phyloP scores from a whole-genome alignment of 2,329 filamentous ascomycete genomes.

The Metarhizium sp. region DNA sequence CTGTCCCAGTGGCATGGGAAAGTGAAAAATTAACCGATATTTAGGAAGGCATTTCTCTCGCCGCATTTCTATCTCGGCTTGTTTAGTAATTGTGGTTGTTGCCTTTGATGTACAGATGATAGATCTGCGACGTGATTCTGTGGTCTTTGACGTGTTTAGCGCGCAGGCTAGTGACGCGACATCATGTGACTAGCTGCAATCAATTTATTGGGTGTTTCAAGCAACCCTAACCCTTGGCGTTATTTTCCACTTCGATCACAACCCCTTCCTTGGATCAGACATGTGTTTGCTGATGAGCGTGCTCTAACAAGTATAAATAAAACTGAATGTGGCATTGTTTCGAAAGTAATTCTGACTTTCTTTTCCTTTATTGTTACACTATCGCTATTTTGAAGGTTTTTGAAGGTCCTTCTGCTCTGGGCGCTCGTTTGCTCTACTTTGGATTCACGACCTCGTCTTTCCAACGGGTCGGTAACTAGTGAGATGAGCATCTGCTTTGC shows the following conservation, averaged over 20 bases:
- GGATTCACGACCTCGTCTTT: too few species aligned
- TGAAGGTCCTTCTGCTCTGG: too few species aligned
- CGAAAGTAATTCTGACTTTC: too few species aligned
- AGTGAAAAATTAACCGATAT: background rate
- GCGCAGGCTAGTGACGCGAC: background rate
- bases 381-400: too few species aligned
- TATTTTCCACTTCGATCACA: background rate
- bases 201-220: background rate
- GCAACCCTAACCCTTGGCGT: background rate
- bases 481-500: background rate
- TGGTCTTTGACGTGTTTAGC: background rate
- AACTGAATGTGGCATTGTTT: too few species aligned
- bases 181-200: slow-evolving; percentile 1
- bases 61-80: background rate
- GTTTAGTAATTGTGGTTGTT: background rate
- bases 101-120: background rate
- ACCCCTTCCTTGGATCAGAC: too few species aligned
- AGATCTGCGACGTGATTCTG: background rate
- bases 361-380: too few species aligned
- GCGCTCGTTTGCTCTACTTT: too few species aligned
- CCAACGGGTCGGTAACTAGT: background rate
- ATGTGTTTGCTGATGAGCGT: too few species aligned
- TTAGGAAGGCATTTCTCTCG: background rate
- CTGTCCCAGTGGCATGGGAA: background rate
- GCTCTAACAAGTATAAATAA: too few species aligned